Percentiles rank a stretch among this genome's conserved stretches.
phyloP scores from a whole-genome alignment of 1,284 basidiomycete genomes.

The Ceratobasidium theobromae region DNA sequence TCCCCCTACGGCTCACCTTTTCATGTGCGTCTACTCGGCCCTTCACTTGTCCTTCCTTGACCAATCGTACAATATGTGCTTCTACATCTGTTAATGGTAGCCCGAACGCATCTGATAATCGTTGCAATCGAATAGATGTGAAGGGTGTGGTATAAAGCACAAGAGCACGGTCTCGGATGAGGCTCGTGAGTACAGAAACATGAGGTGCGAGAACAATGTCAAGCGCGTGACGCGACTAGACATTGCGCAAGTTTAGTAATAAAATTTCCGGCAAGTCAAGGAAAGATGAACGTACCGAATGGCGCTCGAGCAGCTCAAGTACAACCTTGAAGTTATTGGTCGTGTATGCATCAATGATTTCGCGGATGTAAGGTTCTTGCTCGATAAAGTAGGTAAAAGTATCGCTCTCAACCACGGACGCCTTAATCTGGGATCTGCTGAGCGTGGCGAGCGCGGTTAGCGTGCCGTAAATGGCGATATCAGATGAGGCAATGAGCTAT shows the following conservation, averaged over 20 bases:
- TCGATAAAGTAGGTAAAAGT: slow-evolving; percentile 77
- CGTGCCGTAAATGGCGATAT: slow-evolving; percentile 81
- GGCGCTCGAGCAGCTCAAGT: slow-evolving; percentile 67
- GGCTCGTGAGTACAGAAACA: slow-evolving; percentile 57
- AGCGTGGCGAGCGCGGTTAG: slow-evolving; percentile 79
- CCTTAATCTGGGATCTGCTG: slow-evolving; percentile 65
- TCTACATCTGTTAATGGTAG: slow-evolving; percentile 71
- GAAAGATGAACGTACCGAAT: slow-evolving; percentile 57
- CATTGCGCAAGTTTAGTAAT: slow-evolving; percentile 11
- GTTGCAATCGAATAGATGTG: slow-evolving; percentile 70
- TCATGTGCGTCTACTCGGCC: slow-evolving; percentile 79
- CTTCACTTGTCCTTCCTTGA: slow-evolving; percentile 71
- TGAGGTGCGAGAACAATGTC: slow-evolving; percentile 75
- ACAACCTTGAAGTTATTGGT: slow-evolving; percentile 78
- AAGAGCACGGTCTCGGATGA: slow-evolving; percentile 70
- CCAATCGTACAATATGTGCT: slow-evolving; percentile 67
- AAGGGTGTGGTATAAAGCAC: slow-evolving; percentile 88
- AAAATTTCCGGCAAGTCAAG: no score
- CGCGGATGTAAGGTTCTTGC: slow-evolving; percentile 79
- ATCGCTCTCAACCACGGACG: slow-evolving; percentile 65
- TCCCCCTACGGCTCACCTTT: slow-evolving; percentile 52
- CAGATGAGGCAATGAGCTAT: slow-evolving; percentile 71
- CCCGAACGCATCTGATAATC: slow-evolving; percentile 82
- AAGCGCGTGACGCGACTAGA: slow-evolving; percentile 67
- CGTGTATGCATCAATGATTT: slow-evolving; percentile 80